Percentiles rank a stretch among this genome's conserved stretches.
phyloP scores from a whole-genome alignment of 169 alveolate genomes.

The Babesia ovata region DNA sequence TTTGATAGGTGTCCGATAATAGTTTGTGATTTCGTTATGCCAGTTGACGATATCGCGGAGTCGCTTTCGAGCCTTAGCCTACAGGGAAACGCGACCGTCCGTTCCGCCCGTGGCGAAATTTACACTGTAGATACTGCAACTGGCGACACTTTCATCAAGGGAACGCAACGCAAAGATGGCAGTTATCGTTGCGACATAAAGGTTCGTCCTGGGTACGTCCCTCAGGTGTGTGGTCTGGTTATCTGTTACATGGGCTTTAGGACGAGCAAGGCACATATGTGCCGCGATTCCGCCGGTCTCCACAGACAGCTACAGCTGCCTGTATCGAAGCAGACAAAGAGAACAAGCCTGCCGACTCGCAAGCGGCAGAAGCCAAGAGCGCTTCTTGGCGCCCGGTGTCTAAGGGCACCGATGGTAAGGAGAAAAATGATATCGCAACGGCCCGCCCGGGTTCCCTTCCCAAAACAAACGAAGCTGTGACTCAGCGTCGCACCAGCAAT shows the following conservation, averaged over 20 bases:
- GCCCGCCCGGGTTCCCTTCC: no score
- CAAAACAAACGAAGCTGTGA: no score
- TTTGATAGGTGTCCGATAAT: not conserved
- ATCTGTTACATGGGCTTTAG: conserved; percentile 5
- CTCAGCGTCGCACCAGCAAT: no score
- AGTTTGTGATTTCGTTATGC: conserved; percentile 3
- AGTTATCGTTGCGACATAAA: conserved; percentile 69
- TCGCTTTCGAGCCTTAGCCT: conserved; percentile 29
- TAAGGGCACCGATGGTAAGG: not conserved
- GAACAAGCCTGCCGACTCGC: no score
- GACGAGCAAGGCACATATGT: conserved; percentile 41
- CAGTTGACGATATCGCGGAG: conserved; percentile 31
- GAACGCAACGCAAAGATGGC: conserved; percentile 77
- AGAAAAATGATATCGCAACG: no score
- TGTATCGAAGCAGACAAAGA: no score
- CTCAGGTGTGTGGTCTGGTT: conserved; percentile 55
- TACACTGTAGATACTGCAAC: conserved; percentile 68
- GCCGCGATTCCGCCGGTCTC: conserved; percentile 23
- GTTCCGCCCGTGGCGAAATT: conserved; percentile 71
- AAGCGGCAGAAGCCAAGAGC: no score
- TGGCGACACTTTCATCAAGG: conserved; percentile 70
- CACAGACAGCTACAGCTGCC: not conserved
- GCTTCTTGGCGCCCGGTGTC: not conserved
- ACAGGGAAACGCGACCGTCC: not conserved
- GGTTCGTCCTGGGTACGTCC: conserved; percentile 77